Conservation (phyloP, 176 grass and related monocot species). For the Oryza brachyantha region DNA sequence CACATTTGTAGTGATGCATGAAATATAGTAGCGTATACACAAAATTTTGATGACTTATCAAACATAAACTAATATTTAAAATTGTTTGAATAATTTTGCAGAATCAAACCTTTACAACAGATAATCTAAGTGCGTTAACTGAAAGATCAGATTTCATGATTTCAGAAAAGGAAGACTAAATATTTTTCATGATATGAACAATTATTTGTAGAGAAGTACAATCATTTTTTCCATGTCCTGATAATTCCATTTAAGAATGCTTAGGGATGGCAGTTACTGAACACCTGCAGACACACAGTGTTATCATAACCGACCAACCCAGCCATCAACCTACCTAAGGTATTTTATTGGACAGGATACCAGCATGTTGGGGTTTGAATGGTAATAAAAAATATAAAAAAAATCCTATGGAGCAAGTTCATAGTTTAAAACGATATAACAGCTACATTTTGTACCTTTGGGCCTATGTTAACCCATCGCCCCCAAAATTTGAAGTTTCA, state of each 20-base stretch:
- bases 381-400: no score
- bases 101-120: background rate
- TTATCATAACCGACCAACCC: background rate
- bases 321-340: background rate
- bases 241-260: background rate
- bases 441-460: background rate
- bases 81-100: background rate
- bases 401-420: no score
- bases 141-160: background rate
- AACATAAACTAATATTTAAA: background rate
- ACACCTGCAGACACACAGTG: background rate
- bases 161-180: background rate
- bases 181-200: background rate
- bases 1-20: background rate
- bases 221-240: background rate
- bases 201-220: background rate
- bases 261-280: background rate
- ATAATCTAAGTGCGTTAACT: background rate
- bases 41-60: background rate
- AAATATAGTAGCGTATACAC: background rate
- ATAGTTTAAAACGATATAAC: no score
- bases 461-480: background rate
- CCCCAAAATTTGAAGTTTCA: no score
- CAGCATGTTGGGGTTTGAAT: background rate
- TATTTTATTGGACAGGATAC: background rate